These are phyloP conservation scores for Psilocybe tampanensis DNA, from an alignment of 768 basidiomycete genomes.

Conservation along the genomic window DNA sequence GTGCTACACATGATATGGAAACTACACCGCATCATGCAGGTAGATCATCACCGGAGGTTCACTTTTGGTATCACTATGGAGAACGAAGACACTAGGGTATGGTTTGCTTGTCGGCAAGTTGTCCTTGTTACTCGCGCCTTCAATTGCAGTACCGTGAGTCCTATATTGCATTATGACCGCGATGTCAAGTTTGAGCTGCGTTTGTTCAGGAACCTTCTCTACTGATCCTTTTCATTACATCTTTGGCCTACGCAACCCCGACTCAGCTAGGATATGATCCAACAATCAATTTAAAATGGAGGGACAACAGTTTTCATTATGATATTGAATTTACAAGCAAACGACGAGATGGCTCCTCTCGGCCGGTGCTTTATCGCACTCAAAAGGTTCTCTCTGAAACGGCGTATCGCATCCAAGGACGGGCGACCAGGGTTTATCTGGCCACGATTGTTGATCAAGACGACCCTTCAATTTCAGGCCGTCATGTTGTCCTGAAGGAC, in stretches of 20 bases:
- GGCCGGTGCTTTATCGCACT: neutral
- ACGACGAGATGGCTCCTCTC: neutral
- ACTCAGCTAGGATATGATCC: conserved; percentile 6
- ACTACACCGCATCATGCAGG: neutral
- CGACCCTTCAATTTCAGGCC: neutral
- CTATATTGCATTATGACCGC: neutral
- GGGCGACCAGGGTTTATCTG: neutral
- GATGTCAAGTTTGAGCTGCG: neutral
- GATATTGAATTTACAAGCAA: neutral
- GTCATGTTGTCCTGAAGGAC: neutral
- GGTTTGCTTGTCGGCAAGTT: conserved; percentile 6
- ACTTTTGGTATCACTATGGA: conserved; percentile 6
- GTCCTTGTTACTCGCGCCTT: conserved; percentile 1
- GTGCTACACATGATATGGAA: neutral
- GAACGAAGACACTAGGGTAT: neutral
- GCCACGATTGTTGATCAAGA: neutral
- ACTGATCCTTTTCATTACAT: neutral
- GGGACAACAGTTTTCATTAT: neutral
- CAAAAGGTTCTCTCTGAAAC: neutral
- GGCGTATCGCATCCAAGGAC: neutral
- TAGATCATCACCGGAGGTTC: conserved; percentile 4
- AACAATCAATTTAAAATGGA: neutral
- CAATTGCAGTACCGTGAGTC: neutral
- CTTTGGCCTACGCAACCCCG: neutral
- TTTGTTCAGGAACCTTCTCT: neutral